Evolutionary conservation across 176 grass and related monocot species (phyloP), one percentile per base, ranked within the genome.

Genomic region (Triticum timopheevii): DNA sequence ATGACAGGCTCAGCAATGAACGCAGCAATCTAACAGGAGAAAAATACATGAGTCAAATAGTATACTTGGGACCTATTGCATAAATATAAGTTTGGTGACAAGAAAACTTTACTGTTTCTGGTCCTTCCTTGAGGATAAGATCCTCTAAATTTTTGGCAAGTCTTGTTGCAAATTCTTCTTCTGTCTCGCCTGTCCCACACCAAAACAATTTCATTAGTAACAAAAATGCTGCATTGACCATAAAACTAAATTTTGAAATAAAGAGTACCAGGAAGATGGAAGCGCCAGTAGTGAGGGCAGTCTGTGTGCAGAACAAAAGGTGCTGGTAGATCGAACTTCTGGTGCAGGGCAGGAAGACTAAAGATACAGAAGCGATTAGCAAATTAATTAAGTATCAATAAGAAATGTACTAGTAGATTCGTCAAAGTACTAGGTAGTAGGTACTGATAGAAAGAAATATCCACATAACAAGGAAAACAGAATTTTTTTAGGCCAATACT

Each of bases 81-180:
- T 11, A 66, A 67, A 80, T 80, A 54, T 36, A 93, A 89, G 20
- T 71, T 68, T 66, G 35, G 65, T 16, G 4, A 83, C 20, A 83
- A 89, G 62, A 84, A 80, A 72, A 72, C 45, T 38, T 62, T 84
- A 98, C 96, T 73, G 97, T 98, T 64, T 98, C 94, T 74, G 97
- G 97, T 83, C 97, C 97, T 96, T 98, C 97, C 87, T 98, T 98
- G 70, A 96, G 19, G 68, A 98, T 98, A 85, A 98, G 94, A 80
- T 96, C 90, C 89, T 98, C 97, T 82, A 98, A 94, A 64, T 98
- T 98, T 35, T 88, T 93, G 31, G 94, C 97, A 56, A 98, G 90
- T 87, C 97, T 87, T 33, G 92, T 93, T 28, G 94, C 86, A 88
- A 96, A 98, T 17, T 96, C 97, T 84, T 98, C 92, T 86, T 98